A percentile compares a stretch with the other conserved stretches of the same genome.
Conservation (phyloP, 441 rosid genomes). For the Syzygium malaccense region DNA sequence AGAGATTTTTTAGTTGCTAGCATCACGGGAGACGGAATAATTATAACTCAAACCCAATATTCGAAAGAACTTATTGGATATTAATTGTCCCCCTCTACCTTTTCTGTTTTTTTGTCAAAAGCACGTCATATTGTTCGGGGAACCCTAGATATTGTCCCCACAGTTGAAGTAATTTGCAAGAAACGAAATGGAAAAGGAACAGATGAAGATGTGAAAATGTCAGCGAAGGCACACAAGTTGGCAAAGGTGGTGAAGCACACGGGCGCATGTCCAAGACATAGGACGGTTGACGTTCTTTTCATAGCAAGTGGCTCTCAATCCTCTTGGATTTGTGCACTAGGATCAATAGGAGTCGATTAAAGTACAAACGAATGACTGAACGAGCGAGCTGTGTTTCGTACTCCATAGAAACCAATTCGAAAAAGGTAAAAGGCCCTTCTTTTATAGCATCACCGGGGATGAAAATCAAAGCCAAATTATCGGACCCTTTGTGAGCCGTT, state of each 20-base stretch:
- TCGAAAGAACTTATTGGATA: neutral
- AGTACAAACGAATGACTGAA: neutral
- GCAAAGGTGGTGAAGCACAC: neutral
- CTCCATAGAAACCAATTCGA: neutral
- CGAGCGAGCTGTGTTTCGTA: neutral
- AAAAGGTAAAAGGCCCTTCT: neutral
- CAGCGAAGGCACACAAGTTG: neutral
- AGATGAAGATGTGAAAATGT: neutral
- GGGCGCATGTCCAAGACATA: neutral
- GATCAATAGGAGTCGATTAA: neutral
- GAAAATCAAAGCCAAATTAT: neutral
- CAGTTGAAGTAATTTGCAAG: neutral
- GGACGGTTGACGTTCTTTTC: neutral
- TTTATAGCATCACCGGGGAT: neutral
- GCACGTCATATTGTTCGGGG: too few relatives aligned
- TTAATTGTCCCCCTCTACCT: neutral
- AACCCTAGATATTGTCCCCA: too few relatives aligned
- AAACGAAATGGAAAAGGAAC: neutral
- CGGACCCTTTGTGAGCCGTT: neutral
- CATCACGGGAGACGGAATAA: rapidly evolving
- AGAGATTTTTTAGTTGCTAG: neutral
- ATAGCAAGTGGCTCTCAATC: neutral
- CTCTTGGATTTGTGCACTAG: neutral
- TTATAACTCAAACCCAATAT: neutral
- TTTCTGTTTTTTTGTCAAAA: rapidly evolving